phyloP scores from a whole-genome alignment of 495 filamentous ascomycete genomes.

The Trichoderma orchidacearum region DNA sequence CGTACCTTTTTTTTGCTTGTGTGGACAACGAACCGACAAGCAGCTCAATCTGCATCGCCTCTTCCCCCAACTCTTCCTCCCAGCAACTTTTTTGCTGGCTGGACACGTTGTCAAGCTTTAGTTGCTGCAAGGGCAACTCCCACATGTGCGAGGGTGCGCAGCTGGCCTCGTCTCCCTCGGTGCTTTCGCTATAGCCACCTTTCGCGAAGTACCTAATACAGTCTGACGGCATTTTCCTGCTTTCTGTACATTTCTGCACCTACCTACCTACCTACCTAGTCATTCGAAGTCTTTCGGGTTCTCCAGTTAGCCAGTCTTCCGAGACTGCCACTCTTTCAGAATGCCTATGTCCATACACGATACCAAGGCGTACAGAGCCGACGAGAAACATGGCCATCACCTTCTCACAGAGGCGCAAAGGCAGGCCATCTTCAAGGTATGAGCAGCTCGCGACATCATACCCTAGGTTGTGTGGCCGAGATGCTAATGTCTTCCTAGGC shows the following conservation, averaged over 20 bases:
- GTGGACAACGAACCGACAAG: background rate
- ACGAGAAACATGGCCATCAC: background rate
- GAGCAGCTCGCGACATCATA: background rate
- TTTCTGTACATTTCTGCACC: background rate
- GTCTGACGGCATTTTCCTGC: background rate
- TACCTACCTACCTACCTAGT: background rate
- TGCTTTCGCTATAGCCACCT: background rate
- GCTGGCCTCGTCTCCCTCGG: background rate
- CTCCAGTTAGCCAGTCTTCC: background rate
- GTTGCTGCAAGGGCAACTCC: background rate
- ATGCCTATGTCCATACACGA: background rate
- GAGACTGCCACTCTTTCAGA: background rate
- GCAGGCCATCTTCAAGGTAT: constrained; percentile 5
- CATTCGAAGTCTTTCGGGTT: no score
- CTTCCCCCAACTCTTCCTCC: background rate
- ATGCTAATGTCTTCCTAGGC: background rate
- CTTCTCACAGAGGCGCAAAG: constrained; percentile 1
- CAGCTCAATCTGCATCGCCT: background rate
- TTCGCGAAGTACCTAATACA: background rate
- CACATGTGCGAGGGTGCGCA: background rate
- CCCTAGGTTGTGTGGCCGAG: background rate
- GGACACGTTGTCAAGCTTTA: background rate
- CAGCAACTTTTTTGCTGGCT: background rate
- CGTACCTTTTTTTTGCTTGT: background rate
- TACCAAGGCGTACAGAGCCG: background rate